These are phyloP conservation scores for Endotrypanum monterogeii DNA, from an alignment of 208 protist species.

Conservation along the genomic window DNA sequence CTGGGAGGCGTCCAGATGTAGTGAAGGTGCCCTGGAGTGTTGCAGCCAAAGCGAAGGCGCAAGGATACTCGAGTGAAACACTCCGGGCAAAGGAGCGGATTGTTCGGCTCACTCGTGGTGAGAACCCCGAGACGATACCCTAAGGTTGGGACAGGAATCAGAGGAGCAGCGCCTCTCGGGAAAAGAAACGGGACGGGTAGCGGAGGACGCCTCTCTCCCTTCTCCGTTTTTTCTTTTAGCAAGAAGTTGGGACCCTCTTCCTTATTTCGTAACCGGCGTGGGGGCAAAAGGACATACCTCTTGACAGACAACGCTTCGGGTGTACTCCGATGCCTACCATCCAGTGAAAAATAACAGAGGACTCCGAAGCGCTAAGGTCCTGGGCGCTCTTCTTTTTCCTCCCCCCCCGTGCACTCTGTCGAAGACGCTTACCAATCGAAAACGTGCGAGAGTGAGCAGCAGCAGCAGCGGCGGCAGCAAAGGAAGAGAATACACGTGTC, in stretches of 20 bases:
- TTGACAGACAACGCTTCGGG: not conserved
- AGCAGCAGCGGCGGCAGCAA: not conserved
- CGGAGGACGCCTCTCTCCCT: not conserved
- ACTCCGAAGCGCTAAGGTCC: not conserved
- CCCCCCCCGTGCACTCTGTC: not conserved
- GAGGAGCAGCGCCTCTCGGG: not conserved
- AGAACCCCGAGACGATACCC: slow-evolving; percentile 84
- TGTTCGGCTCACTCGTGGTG: slow-evolving; percentile 81
- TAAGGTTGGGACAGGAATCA: slow-evolving; percentile 24
- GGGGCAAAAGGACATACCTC: no score
- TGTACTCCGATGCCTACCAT: not conserved
- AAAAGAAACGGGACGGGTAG: not conserved
- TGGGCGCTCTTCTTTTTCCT: not conserved
- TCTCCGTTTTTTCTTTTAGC: not conserved
- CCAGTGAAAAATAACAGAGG: not conserved
- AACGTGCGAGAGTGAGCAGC: not conserved
- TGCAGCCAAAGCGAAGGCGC: slow-evolving; percentile 61
- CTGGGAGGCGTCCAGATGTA: slow-evolving; percentile 41
- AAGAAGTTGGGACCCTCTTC: not conserved
- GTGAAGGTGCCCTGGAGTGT: slow-evolving; percentile 89
- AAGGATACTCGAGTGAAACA: slow-evolving; percentile 72
- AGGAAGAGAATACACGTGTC: not conserved
- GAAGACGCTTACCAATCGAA: not conserved
- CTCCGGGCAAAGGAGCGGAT: slow-evolving; percentile 85
- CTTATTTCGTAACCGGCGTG: not conserved